Evolutionary conservation across 75 land plant genomes (phyloP), one percentile per base, ranked within the genome.

Genomic region (Cupressus sempervirens): DNA sequence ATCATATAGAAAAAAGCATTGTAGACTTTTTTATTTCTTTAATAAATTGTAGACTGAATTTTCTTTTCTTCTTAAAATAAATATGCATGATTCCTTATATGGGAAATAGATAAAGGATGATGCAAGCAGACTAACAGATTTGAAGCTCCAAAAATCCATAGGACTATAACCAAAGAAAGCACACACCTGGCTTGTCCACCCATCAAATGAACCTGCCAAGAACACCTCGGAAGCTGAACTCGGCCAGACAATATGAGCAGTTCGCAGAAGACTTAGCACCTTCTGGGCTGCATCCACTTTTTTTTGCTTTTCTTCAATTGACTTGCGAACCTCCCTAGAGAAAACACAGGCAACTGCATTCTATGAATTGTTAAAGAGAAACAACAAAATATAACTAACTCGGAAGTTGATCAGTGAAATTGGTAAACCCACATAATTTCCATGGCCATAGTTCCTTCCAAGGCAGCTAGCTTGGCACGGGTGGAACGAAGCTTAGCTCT

Each of bases 141-240:
- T 62, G 67, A 62, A 72, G 35, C 74, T 72, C 35, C 12, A 30
- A 32, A 14, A 72, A 36, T 72, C 9, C 23, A 79, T n/a, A n/a
- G n/a, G n/a, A n/a, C n/a, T n/a, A n/a, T 14, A 56, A 38, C 12
- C 5, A 62, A 43, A 41, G 68, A 12, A 65, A 56, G 40, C 15
- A 62, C 83, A 20, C 72, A 95, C 97, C 96, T 90, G 88, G 84
- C 88, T 90, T 13, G 94, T 83, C 97, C 97, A 95, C n/a, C 97
- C 97, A 90, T 95, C 96, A 89, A 91, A 95, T 36, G 97, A 95
- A 32, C 97, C 97, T 35, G 88, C 88, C 62, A 95, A 84, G 68
- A 94, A 83, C 79, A 95, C 97, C 81, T 94, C 94, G 16, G 92
- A 88, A 20, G 94, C 97, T n/a, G 91, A 83, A 91, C 93, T 91